Evolutionary conservation across 331 rosid species (phyloP).

Genomic region (Quercus tomentella): DNA sequence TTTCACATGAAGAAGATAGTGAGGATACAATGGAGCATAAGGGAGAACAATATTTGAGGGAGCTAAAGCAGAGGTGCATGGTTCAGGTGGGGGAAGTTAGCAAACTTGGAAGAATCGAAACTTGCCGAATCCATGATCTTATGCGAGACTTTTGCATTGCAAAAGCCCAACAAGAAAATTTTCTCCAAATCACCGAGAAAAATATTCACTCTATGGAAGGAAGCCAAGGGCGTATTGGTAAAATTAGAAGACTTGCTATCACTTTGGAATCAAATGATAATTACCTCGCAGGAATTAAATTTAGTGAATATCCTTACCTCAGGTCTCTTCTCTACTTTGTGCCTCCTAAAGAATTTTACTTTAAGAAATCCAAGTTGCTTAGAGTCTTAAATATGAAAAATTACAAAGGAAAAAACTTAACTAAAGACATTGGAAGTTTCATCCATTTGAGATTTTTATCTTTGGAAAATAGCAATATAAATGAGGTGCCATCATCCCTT

Average conservation of each 20-base stretch:
- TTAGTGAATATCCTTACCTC: too few species aligned
- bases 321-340: neutral
- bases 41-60: constrained; percentile 38
- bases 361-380: constrained; percentile 24
- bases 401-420: constrained; percentile 13
- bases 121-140: neutral
- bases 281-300: too few species aligned
- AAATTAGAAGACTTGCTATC: too few species aligned
- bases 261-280: too few species aligned
- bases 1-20: constrained; percentile 21
- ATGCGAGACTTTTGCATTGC: too few species aligned
- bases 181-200: neutral
- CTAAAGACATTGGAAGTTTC: constrained; percentile 39
- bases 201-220: constrained; percentile 9
- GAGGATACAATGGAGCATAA: constrained; percentile 37
- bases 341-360: constrained; percentile 14
- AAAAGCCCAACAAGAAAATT: too few species aligned
- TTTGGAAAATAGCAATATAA: too few species aligned
- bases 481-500: too few species aligned
- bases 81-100: constrained; percentile 38
- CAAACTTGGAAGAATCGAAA: constrained; percentile 38
- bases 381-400: constrained; percentile 51
- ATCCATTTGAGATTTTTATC: neutral
- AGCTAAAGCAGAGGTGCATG: constrained; percentile 46
- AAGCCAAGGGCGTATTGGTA: too few species aligned